phyloP scores from a whole-genome alignment of 352 stramenopile genomes.

The Peronospora farinosa region DNA sequence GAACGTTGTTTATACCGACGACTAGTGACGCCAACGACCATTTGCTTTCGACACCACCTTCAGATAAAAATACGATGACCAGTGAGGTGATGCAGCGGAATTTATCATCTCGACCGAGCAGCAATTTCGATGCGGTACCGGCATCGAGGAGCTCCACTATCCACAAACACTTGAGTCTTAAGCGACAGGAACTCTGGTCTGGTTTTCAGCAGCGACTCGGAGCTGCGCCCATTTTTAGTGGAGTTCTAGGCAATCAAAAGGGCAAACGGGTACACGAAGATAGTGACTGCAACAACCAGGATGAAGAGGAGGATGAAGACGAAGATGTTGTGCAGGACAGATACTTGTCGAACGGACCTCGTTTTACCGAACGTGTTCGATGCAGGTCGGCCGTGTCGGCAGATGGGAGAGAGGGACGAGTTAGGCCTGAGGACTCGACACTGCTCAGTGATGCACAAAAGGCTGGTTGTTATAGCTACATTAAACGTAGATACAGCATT shows the following conservation, averaged over 20 bases:
- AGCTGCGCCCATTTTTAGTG: constrained; percentile 17
- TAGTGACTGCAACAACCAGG: constrained; percentile 8
- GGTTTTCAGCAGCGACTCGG: constrained; percentile 21
- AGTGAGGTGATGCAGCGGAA: constrained; percentile 22
- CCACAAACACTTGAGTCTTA: constrained; percentile 16
- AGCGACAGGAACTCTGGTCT: constrained; percentile 27
- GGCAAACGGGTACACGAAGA: constrained; percentile 10
- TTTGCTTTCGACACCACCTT: background rate
- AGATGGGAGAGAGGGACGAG: constrained; percentile 7
- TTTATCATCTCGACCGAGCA: constrained; percentile 3
- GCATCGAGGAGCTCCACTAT: constrained; percentile 10
- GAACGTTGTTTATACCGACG: constrained; percentile 3
- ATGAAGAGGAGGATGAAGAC: constrained; percentile 18
- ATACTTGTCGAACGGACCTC: constrained; percentile 17
- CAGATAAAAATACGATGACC: constrained; percentile 8
- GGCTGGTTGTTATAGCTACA: constrained; percentile 78
- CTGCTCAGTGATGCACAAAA: constrained; percentile 61
- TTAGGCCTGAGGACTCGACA: constrained; percentile 6
- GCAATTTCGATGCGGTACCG: background rate
- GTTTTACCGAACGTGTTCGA: constrained; percentile 15
- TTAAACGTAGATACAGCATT: constrained; percentile 65
- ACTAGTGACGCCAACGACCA: constrained; percentile 14
- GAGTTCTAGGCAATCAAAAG: constrained; percentile 17
- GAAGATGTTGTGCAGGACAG: constrained; percentile 22
- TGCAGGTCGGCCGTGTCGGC: constrained; percentile 22